These are phyloP conservation scores for Geosmithia morbida DNA, from an alignment of 2,329 filamentous ascomycete species.

Conservation along the genomic window DNA sequence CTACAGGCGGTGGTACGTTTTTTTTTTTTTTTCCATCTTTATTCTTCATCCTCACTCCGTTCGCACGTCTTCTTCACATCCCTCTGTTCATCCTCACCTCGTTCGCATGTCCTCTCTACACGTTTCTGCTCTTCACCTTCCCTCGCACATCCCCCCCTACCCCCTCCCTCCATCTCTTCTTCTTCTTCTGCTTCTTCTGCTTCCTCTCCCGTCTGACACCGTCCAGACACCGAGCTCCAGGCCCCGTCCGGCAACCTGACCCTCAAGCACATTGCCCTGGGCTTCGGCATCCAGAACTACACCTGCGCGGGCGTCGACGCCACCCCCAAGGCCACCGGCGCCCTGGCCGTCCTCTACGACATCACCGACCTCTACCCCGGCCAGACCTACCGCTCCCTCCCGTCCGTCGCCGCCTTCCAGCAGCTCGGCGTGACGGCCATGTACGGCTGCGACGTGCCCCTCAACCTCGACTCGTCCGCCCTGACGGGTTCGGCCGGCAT, in stretches of 20 bases:
- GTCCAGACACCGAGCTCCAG: constrained; percentile 27
- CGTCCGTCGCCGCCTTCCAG: constrained; percentile 18
- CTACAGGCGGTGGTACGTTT: constrained; percentile 21
- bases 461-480: constrained; percentile 22
- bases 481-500: neutral
- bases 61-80: too few species aligned
- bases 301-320: constrained; percentile 32
- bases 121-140: too few species aligned
- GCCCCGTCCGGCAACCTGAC: constrained; percentile 19
- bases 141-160: too few species aligned
- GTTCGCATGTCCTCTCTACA: too few species aligned
- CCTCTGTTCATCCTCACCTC: too few species aligned
- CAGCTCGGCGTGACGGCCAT: constrained; percentile 24
- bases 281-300: constrained; percentile 57
- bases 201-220: neutral
- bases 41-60: too few species aligned
- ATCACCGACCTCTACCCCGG: constrained; percentile 35
- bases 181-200: neutral
- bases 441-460: constrained; percentile 25
- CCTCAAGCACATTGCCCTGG: constrained; percentile 42
- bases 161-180: too few species aligned
- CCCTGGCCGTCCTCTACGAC: constrained; percentile 47
- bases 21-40: too few species aligned
- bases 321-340: constrained; percentile 28
- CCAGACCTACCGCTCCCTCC: constrained; percentile 20